These are phyloP conservation scores for Globisporangium heterothallicum DNA, from an alignment of 352 stramenopile species.

Conservation along the genomic window DNA sequence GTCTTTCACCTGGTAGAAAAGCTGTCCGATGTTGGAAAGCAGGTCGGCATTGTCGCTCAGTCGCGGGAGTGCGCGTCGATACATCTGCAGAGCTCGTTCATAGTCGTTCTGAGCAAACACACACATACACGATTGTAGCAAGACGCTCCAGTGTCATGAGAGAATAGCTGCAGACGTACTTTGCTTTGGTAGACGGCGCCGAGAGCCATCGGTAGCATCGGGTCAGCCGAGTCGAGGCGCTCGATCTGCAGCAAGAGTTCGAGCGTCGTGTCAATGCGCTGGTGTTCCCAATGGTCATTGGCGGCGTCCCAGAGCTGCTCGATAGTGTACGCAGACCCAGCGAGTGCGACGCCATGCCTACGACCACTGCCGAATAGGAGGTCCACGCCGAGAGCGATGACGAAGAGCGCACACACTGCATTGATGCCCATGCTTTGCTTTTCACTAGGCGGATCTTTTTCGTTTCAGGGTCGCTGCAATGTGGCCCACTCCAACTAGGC, in stretches of 20 bases:
- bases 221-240: conserved; percentile 16
- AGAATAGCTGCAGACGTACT: not conserved
- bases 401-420: not conserved
- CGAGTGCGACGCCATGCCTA: not conserved
- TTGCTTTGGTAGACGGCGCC: conserved; percentile 26
- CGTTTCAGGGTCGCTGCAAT: too few relatives aligned
- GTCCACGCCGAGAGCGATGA: not conserved
- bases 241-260: conserved; percentile 24
- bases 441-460: too few relatives aligned
- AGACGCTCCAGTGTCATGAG: not conserved
- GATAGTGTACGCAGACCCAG: conserved; percentile 1
- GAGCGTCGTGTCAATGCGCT: conserved; percentile 23
- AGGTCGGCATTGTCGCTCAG: conserved; percentile 17
- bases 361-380: too few relatives aligned
- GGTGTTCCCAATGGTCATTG: conserved; percentile 15
- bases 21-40: conserved; percentile 24
- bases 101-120: conserved; percentile 16
- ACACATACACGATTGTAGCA: not conserved
- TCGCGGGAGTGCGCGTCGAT: conserved; percentile 11
- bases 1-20: conserved; percentile 26
- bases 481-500: too few relatives aligned
- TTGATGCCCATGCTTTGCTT: not conserved
- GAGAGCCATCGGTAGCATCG: conserved; percentile 17
- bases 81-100: conserved; percentile 17
- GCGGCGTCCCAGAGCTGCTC: conserved; percentile 26